phyloP scores from a whole-genome alignment of 257 asterid genomes.

The Solanum bukasovii region DNA sequence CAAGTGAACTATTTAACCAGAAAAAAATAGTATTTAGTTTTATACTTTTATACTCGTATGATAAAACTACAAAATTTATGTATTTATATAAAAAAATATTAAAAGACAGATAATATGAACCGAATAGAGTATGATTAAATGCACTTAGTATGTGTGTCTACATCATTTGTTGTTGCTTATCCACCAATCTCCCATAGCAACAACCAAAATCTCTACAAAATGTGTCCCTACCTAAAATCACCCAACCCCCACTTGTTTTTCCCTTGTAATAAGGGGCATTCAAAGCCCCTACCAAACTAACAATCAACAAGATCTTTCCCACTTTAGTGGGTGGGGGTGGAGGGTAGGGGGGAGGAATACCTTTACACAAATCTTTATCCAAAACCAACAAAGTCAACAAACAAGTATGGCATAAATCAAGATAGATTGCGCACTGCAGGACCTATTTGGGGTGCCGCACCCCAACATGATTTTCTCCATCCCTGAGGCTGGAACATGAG shows the following conservation, averaged over 20 bases:
- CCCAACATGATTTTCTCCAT: no score
- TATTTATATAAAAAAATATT: background rate
- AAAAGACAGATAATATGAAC: background rate
- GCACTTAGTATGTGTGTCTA: background rate
- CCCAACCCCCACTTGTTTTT: background rate
- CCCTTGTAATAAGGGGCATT: background rate
- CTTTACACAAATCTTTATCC: background rate
- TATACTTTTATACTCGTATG: background rate
- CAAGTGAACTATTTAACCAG: background rate
- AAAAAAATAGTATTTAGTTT: background rate
- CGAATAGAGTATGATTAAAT: background rate
- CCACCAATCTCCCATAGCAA: background rate
- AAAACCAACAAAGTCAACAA: background rate
- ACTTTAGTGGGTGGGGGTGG: background rate
- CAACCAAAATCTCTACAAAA: background rate
- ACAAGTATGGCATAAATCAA: background rate
- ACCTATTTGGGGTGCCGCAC: no score
- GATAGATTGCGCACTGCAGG: no score
- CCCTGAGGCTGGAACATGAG: no score
- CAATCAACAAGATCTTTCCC: background rate
- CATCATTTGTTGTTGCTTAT: background rate
- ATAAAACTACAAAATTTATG: background rate
- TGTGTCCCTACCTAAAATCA: background rate
- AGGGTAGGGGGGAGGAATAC: background rate
- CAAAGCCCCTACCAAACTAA: background rate